These are phyloP conservation scores for Penicillium sp. DNA, from an alignment of 2,329 filamentous ascomycete species.

Conservation along the genomic window DNA sequence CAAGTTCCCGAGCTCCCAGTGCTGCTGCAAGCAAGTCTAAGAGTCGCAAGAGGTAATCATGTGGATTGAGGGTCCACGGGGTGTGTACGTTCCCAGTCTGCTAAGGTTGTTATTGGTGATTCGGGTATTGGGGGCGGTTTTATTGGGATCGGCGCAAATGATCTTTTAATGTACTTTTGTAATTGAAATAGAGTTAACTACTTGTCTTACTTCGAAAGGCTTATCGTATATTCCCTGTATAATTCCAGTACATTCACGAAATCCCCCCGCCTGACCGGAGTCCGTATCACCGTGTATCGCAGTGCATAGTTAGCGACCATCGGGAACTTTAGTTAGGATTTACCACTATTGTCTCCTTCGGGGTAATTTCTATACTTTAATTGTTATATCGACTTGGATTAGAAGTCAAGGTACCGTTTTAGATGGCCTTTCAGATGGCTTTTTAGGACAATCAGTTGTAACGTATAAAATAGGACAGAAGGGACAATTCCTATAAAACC, in stretches of 20 bases:
- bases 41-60: slow-evolving; percentile 50
- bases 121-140: slow-evolving; percentile 9
- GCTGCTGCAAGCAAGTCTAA: slow-evolving; percentile 61
- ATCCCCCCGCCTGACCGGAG: slow-evolving; percentile 10
- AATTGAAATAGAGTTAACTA: slow-evolving; percentile 18
- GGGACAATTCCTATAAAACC: too few relatives aligned
- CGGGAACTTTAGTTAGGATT: too few relatives aligned
- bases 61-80: background rate
- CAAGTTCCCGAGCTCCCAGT: slow-evolving; percentile 82
- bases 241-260: background rate
- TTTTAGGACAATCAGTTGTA: too few relatives aligned
- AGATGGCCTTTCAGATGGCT: too few relatives aligned
- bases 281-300: slow-evolving; percentile 3
- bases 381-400: too few relatives aligned
- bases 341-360: too few relatives aligned
- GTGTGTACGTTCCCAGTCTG: slow-evolving; percentile 5
- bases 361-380: too few relatives aligned
- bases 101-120: slow-evolving; percentile 4
- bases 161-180: slow-evolving; percentile 15
- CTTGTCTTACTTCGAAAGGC: slow-evolving; percentile 8
- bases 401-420: too few relatives aligned
- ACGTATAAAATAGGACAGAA: too few relatives aligned
- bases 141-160: slow-evolving; percentile 21
- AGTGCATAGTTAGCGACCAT: too few relatives aligned
- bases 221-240: slow-evolving; percentile 15